Evolutionary conservation across 495 filamentous ascomycete species (phyloP).

Genomic region (Astrocystis sublimbata): DNA sequence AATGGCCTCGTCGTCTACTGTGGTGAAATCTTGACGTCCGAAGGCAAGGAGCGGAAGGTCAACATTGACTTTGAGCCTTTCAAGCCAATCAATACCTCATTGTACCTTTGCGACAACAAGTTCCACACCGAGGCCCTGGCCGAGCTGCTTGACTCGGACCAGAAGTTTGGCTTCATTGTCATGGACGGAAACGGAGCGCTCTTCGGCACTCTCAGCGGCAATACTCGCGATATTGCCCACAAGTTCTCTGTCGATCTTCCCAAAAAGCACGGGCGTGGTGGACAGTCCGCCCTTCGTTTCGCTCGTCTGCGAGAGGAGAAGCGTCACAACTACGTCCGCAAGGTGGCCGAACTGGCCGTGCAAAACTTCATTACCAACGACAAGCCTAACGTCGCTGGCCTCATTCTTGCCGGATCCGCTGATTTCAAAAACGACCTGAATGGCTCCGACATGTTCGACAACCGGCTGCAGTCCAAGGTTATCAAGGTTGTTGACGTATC

Average conservation of each 20-base stretch:
- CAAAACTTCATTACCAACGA: slow-evolving; percentile 98
- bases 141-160: slow-evolving; percentile 95
- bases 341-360: slow-evolving; percentile 95
- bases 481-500: slow-evolving; percentile 99
- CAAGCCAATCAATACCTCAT: slow-evolving; percentile 98
- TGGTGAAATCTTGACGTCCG: slow-evolving; percentile 98
- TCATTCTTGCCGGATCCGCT: slow-evolving; percentile 94
- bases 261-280: slow-evolving; percentile 99
- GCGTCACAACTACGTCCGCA: slow-evolving; percentile 98
- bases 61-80: slow-evolving; percentile 99
- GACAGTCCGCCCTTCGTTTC: slow-evolving; percentile 98
- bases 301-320: slow-evolving; percentile 99
- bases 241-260: slow-evolving; percentile 96
- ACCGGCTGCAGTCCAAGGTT: slow-evolving; percentile 86
- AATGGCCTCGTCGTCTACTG: slow-evolving; percentile 98
- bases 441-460: slow-evolving; percentile 95
- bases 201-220: slow-evolving; percentile 94
- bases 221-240: slow-evolving; percentile 95
- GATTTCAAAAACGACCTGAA: slow-evolving; percentile 99
- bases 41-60: slow-evolving; percentile 98
- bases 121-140: slow-evolving; percentile 97
- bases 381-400: slow-evolving; percentile 93
- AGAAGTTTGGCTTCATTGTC: slow-evolving; percentile 98
- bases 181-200: slow-evolving; percentile 99
- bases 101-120: slow-evolving; percentile 99